Conservation (phyloP, 306 rosid species). For the Adenanthera pavonina region DNA sequence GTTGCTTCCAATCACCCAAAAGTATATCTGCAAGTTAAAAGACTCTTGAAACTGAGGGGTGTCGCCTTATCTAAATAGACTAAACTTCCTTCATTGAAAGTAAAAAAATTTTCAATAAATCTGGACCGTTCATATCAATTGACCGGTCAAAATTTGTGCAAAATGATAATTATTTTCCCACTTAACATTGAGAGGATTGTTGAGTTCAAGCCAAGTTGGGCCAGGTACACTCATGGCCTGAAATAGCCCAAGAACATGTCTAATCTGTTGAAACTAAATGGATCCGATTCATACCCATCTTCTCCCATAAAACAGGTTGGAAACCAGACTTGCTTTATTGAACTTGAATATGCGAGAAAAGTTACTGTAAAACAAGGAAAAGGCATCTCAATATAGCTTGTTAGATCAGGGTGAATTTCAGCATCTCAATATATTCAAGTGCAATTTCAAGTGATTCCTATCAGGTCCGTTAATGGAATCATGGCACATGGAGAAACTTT, state of each 20-base stretch:
- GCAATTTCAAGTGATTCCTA: background rate
- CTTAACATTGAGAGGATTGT: too few relatives aligned
- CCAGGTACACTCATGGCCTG: background rate
- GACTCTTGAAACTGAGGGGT: slow-evolving; percentile 7
- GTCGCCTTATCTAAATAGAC: background rate
- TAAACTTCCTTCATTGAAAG: background rate
- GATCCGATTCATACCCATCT: slow-evolving; percentile 68
- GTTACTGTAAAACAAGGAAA: slow-evolving; percentile 60
- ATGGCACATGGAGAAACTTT: background rate
- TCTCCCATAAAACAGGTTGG: slow-evolving; percentile 71
- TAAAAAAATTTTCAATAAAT: background rate
- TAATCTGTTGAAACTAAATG: background rate
- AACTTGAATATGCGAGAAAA: slow-evolving; percentile 93
- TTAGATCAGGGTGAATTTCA: slow-evolving; percentile 3
- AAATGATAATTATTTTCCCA: background rate
- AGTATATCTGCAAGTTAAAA: slow-evolving; percentile 66
- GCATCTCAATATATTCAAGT: background rate
- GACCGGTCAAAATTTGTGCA: background rate
- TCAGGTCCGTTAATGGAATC: background rate
- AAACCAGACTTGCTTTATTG: slow-evolving; percentile 60
- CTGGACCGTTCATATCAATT: background rate
- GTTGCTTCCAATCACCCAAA: slow-evolving; percentile 92
- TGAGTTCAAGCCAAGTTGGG: background rate
- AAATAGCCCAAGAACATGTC: background rate
- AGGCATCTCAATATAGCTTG: background rate